These are phyloP conservation scores for Fusarium irregulare DNA, from an alignment of 2,329 filamentous ascomycete species.

Conservation along the genomic window DNA sequence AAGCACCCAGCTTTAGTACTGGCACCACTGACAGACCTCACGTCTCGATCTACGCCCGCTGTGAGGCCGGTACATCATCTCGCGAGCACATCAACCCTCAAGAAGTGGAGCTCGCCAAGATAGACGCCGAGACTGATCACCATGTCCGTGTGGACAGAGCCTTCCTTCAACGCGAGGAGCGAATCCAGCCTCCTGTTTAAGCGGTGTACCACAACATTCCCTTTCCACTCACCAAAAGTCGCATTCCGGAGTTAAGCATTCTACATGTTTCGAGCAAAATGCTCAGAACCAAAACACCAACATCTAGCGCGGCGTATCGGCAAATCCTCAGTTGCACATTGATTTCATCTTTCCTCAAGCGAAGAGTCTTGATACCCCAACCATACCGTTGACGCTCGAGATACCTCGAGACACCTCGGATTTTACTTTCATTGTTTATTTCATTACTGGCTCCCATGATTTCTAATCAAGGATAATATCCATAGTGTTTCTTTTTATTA, in stretches of 20 bases:
- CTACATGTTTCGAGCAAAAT: conserved; percentile 9
- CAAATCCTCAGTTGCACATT: conserved; percentile 17
- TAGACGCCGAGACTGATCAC: conserved; percentile 33
- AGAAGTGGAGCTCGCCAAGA: conserved; percentile 50
- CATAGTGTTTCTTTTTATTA: conserved; percentile 10
- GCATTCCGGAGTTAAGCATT: conserved; percentile 17
- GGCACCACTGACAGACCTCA: conserved; percentile 29
- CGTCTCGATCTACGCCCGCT: conserved; percentile 43
- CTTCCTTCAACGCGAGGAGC: conserved; percentile 50
- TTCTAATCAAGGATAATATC: conserved; percentile 7
- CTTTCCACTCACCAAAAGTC: conserved; percentile 1
- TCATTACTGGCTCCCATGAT: not conserved
- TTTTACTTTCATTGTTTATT: conserved; percentile 8
- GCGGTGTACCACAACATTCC: not conserved
- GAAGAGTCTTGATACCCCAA: conserved; percentile 12
- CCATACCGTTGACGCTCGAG: conserved; percentile 18
- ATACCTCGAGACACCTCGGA: conserved; percentile 22
- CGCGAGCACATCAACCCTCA: conserved; percentile 42
- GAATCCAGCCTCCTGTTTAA: conserved; percentile 36
- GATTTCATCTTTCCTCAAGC: conserved; percentile 3
- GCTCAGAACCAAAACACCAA: not conserved
- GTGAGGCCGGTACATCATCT: conserved; percentile 35
- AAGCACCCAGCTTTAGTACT: conserved; percentile 38
- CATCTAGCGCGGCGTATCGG: conserved; percentile 38
- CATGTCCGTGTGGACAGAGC: conserved; percentile 48